Evolutionary conservation across 2,329 filamentous ascomycete species (phyloP), one percentile per base, ranked within the genome.

Genomic region (Raffaelea albimanens): DNA sequence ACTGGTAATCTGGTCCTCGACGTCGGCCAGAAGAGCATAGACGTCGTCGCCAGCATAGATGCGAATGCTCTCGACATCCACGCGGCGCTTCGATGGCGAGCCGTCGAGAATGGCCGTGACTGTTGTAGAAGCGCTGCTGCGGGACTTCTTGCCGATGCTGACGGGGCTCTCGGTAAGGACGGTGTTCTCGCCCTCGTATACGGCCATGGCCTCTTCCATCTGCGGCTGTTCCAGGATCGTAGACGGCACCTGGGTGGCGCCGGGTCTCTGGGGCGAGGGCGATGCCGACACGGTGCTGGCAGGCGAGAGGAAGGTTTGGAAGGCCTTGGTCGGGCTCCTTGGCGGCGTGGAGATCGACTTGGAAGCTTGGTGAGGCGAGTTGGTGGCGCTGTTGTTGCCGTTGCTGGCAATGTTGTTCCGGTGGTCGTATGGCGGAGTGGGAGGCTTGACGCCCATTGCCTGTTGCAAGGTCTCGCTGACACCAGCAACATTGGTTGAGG

Each of bases 31-130:
- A 2, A 86, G 69, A 2, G 77, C 74, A 53, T 81, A 84, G 9
- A 87, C 75, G 42, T 83, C 80, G 50, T 78, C 76, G 50, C 81
- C 81, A 20, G 80, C 80, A 53, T 85, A 85, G 54, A 85, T 73
- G 20, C 77, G 76, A 50, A 85, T 85, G 59, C 80, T 84, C 60
- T 85, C 78, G 34, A 79, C 70, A 20, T 71, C 71, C 13, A 62
- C 57, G 40, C 72, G 65, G 11, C 58, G 48, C 14, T 36, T 29
- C 49, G 19, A 50, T 52, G 41, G 39, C 18, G 23, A 43, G n/a
- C 20, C 13, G 18, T 25, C 18, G 2, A 29, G 25, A 33, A 45
- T 48, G 10, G 44, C 49, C 14, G 14, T 16, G 20, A 10, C 18
- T 8, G 14, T 8, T 16, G 34, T 38, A 8, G 34, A 38, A 38